Percentiles rank a stretch among this genome's conserved stretches.
Evolutionary conservation across 1,284 basidiomycete genomes (phyloP).

Genomic region (Ganoderma lingzhi): DNA sequence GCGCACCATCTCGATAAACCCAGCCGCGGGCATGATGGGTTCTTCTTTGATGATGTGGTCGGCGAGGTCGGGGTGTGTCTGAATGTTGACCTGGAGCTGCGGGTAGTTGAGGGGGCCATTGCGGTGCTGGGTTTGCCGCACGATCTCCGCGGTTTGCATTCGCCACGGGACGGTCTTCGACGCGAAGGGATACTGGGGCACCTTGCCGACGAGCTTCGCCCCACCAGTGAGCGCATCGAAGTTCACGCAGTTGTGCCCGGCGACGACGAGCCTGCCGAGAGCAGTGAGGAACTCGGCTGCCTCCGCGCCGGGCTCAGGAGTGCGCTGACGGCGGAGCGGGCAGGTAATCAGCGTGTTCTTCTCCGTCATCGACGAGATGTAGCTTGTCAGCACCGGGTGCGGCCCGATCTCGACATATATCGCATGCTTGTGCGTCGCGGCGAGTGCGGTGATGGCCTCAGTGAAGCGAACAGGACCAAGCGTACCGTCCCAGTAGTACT

Average conservation of each 20-base stretch:
- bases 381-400: constrained; percentile 47
- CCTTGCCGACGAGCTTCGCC: background rate
- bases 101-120: constrained; percentile 44
- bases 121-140: constrained; percentile 24
- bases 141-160: constrained; percentile 21
- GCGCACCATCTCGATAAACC: constrained; percentile 51
- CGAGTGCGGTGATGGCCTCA: constrained; percentile 33
- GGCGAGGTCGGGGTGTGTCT: constrained; percentile 46
- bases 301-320: constrained; percentile 11
- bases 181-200: constrained; percentile 29
- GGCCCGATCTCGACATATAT: constrained; percentile 45
- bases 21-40: constrained; percentile 53
- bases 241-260: constrained; percentile 25
- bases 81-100: constrained; percentile 41
- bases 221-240: constrained; percentile 26
- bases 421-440: constrained; percentile 30
- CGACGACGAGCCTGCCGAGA: constrained; percentile 21
- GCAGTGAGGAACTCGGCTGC: constrained; percentile 16
- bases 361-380: constrained; percentile 36
- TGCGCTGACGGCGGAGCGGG: constrained; percentile 41
- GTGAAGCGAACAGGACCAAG: constrained; percentile 44
- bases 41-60: constrained; percentile 49
- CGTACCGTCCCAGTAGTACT: constrained; percentile 49
- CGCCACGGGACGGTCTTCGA: constrained; percentile 21
- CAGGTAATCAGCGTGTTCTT: constrained; percentile 35